Base-by-base conservation (phyloP, 306 rosid genomes). In the Ormosia semicastrata region DNA sequence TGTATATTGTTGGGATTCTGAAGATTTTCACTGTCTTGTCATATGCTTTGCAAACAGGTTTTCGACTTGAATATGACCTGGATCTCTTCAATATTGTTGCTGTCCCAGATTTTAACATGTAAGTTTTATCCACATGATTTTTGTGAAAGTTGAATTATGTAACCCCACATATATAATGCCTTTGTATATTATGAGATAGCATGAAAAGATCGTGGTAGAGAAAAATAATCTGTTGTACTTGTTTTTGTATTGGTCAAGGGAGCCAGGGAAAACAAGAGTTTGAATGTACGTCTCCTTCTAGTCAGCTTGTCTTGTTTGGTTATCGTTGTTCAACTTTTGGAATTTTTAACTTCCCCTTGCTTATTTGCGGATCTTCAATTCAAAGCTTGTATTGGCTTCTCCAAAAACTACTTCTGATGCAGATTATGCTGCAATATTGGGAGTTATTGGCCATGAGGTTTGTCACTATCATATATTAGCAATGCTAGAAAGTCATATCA, bases 201-300 rank as follows among this genome's bases (percentile, higher is more conserved):
- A 40, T 32, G 24, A 77, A 72, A 50, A 12, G 67, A 43, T 54
- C 6, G n/a, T 29, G 39, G 18, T 41, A 53, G 37, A 57, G 14
- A 63, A 34, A 66, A 66, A 17, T 87, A 41, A 87, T 77, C 15
- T 37, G 52, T 62, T 66, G 7, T 60, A 71, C 30, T 78, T 24
- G 24, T 24, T 89, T 81, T 79, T 79, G 85, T 67, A 43, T 87
- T 78, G 71, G 58, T 68, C 90, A 93, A 98, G 99, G 99, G 99
- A 83, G 99, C 99, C 66, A 95, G 93, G 99, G 99, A 95, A 86
- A 95, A 95, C 96, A 95, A 95, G 92, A 95, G 98, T 86, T 91
- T 95, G 88, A 95, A 95, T 83, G 98, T 95, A 91, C n/a, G 85
- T 50, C 65, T 66, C 73, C 79, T 70, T 71, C 72, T 78, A 68